These are phyloP conservation scores for Alternaria panax DNA, from an alignment of 2,329 filamentous ascomycete genomes.

Conservation along the genomic window DNA sequence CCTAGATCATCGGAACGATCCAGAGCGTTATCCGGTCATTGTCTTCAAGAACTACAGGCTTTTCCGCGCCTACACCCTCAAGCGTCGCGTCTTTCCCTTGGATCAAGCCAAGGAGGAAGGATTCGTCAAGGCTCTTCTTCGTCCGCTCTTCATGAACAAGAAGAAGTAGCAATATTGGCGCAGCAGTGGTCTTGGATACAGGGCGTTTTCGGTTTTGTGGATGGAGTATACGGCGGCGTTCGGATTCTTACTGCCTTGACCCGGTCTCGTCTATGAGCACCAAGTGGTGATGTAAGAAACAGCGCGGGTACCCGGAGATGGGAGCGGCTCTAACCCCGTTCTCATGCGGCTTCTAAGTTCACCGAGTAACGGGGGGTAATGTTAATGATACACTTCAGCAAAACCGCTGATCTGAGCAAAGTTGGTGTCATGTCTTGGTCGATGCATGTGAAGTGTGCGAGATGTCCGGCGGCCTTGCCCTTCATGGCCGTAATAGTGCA, in stretches of 20 bases:
- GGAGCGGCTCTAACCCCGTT: background rate
- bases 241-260: background rate
- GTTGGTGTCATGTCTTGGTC: background rate
- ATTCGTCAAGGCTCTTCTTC: constrained; percentile 23
- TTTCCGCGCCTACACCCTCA: constrained; percentile 17
- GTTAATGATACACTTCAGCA: background rate
- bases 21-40: background rate
- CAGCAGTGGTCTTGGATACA: background rate
- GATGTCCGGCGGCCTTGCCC: constrained; percentile 10
- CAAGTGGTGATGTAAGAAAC: background rate
- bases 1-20: constrained; percentile 20
- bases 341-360: background rate
- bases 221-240: background rate
- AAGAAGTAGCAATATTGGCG: background rate
- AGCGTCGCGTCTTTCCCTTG: constrained; percentile 9
- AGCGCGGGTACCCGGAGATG: background rate
- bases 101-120: constrained; percentile 19
- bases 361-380: background rate
- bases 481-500: constrained; percentile 15
- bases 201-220: background rate
- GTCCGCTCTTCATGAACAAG: background rate
- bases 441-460: constrained; percentile 13
- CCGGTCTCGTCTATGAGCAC: background rate
- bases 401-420: background rate
- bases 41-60: constrained; percentile 5